A percentile compares a stretch with the other conserved stretches of the same genome.
Evolutionary conservation across 352 stramenopile genomes (phyloP).

Genomic region (Achlya hypogyna): DNA sequence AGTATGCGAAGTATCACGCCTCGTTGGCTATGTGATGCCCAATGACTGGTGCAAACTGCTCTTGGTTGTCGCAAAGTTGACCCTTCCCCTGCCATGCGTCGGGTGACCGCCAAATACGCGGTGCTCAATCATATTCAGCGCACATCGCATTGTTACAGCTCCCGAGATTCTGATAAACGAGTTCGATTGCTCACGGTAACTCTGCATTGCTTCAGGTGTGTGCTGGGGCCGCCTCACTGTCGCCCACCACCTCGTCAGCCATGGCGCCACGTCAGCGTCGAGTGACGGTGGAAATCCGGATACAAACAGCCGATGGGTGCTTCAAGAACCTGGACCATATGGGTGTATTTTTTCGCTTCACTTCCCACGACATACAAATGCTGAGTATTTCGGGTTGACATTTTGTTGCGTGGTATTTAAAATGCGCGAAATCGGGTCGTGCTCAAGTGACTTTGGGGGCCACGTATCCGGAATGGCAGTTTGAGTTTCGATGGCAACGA

Average conservation of each 20-base stretch:
- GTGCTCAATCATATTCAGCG: too few species aligned
- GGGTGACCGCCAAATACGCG: not conserved
- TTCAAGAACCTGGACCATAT: not conserved
- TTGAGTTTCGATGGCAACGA: not conserved
- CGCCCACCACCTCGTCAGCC: not conserved
- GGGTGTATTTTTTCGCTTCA: too few species aligned
- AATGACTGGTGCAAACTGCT: too few species aligned
- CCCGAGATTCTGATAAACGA: too few species aligned
- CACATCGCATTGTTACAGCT: too few species aligned
- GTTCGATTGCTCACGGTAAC: too few species aligned
- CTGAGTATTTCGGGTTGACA: not conserved
- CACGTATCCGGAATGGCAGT: not conserved
- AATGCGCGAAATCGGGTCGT: not conserved
- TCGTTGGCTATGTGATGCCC: too few species aligned
- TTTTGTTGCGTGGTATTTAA: not conserved
- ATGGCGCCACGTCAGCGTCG: conserved; percentile 1
- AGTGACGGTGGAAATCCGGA: not conserved
- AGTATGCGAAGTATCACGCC: too few species aligned
- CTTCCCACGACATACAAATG: not conserved
- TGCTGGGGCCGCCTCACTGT: too few species aligned
- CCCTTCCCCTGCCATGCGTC: not conserved
- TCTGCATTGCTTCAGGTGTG: too few species aligned
- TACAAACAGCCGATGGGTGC: not conserved
- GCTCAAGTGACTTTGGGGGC: not conserved
- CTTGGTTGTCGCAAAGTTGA: too few species aligned